These are phyloP conservation scores for Corymbia citriodora DNA, from an alignment of 441 rosid genomes.

Conservation along the genomic window DNA sequence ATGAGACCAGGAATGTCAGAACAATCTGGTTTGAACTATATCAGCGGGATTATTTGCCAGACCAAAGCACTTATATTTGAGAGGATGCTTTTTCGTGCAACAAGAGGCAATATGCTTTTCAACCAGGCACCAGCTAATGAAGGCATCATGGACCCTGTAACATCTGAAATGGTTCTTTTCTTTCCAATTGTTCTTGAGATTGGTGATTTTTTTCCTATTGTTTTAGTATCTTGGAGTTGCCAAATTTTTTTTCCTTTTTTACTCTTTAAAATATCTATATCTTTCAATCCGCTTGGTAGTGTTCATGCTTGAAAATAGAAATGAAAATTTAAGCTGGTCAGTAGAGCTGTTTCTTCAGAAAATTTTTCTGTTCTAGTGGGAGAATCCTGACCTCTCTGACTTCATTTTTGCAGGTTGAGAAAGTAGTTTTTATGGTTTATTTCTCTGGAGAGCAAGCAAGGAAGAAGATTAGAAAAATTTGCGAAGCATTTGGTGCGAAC, in stretches of 20 bases:
- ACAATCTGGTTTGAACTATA: constrained; percentile 85
- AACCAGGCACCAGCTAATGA: constrained; percentile 87
- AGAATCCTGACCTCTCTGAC: constrained; percentile 2
- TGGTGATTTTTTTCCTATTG: not conserved
- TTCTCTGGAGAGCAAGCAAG: constrained; percentile 98
- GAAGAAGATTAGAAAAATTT: constrained; percentile 75
- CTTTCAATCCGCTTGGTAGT: not conserved
- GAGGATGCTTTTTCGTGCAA: constrained; percentile 95
- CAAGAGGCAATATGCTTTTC: constrained; percentile 98
- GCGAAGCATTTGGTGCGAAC: constrained; percentile 96
- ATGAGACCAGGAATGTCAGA: constrained; percentile 49
- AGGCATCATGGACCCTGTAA: constrained; percentile 85
- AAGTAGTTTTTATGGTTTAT: constrained; percentile 80
- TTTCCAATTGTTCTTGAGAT: not conserved
- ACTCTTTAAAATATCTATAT: not conserved
- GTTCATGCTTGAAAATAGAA: not conserved
- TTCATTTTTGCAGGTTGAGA: constrained; percentile 60
- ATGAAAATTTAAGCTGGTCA: not conserved
- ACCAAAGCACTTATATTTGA: constrained; percentile 76
- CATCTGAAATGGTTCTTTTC: constrained; percentile 73
- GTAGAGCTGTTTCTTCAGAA: not conserved
- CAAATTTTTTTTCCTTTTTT: not conserved
- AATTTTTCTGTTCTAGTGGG: not conserved
- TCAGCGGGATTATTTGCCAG: constrained; percentile 85
- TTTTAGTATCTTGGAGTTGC: not conserved